Percentiles rank a stretch among this genome's conserved stretches.
Evolutionary conservation across 208 protist genomes (phyloP).

Genomic region (Strigomonas culicis): DNA sequence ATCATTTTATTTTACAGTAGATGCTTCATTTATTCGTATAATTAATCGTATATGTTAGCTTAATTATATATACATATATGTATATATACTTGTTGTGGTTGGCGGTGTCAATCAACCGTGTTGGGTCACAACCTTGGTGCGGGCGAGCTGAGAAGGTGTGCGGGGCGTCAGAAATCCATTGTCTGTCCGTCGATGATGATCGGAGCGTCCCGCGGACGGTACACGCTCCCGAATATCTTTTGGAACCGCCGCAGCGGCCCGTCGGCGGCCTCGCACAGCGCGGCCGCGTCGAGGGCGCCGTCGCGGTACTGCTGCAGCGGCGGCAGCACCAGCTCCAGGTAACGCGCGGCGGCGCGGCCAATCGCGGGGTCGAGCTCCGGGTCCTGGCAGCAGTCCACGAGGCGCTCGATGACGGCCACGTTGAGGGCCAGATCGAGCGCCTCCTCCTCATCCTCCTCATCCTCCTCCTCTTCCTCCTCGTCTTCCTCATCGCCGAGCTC

Average conservation of each 20-base stretch:
- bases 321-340: slow-evolving; percentile 33
- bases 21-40: no score
- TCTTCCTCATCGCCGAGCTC: slow-evolving; percentile 27
- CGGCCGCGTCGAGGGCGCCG: slow-evolving; percentile 13
- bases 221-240: slow-evolving; percentile 40
- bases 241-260: slow-evolving; percentile 41
- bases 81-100: no score
- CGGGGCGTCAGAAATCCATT: slow-evolving; percentile 48
- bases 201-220: slow-evolving; percentile 53
- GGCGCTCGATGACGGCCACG: slow-evolving; percentile 60
- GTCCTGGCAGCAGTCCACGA: slow-evolving; percentile 66
- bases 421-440: slow-evolving; percentile 60
- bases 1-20: no score
- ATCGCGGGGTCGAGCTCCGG: slow-evolving; percentile 55
- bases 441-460: slow-evolving; percentile 66
- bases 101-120: no score
- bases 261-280: slow-evolving; percentile 38
- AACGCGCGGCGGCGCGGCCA: slow-evolving; percentile 29
- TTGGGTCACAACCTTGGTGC: no score
- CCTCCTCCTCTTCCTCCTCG: slow-evolving; percentile 36
- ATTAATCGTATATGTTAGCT: no score
- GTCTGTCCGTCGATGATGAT: slow-evolving; percentile 79
- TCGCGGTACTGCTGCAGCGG: slow-evolving; percentile 32
- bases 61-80: no score
- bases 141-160: no score